Evolutionary conservation across 768 basidiomycete species (phyloP), one percentile per base, ranked within the genome.

Genomic region (Tephrocybe sp.): DNA sequence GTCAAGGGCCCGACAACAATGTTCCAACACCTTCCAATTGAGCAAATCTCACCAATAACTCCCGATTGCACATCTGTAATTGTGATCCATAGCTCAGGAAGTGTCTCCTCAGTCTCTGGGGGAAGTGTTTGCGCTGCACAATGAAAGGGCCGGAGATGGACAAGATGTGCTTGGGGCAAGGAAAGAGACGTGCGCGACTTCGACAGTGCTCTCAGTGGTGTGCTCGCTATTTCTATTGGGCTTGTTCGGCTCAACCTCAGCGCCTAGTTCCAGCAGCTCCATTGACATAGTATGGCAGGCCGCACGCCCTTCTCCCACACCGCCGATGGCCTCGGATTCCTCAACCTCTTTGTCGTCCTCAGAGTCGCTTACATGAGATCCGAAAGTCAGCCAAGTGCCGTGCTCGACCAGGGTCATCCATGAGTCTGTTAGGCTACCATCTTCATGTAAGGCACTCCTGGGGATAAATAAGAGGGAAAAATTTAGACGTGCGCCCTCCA

Each of bases 201-300:
- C 20, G 51, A 14, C 63, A 70, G 14, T 71, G 40, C 43, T 32
- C 20, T 4, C 54, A 92, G 90, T 91, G 50, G n/a, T n/a, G n/a
- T n/a, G n/a, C n/a, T n/a, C n/a, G n/a, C n/a, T n/a, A n/a, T n/a
- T n/a, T n/a, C n/a, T n/a, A n/a, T n/a, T n/a, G n/a, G n/a, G n/a
- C n/a, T n/a, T n/a, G n/a, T n/a, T 84, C 85, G n/a, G 0, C 83
- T 88, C 0, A 84, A 90, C 53, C 85, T 85, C 0, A 64, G 70
- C 6, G 73, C 83, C 39, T 76, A 79, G 2, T 71, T 79, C 15
- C 61, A 75, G 4, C 71, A 99, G 62, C 75, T 99, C 8, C 97
- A 98, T n/a, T n/a, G n/a, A 67, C 80, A 98, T 57, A 99, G 98
- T 66, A 97, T 97, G 1, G 83, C 87, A 0, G 97, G 97, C 0